phyloP scores from a whole-genome alignment of 2,329 filamentous ascomycete genomes.

The Trichoderma oligosporum region DNA sequence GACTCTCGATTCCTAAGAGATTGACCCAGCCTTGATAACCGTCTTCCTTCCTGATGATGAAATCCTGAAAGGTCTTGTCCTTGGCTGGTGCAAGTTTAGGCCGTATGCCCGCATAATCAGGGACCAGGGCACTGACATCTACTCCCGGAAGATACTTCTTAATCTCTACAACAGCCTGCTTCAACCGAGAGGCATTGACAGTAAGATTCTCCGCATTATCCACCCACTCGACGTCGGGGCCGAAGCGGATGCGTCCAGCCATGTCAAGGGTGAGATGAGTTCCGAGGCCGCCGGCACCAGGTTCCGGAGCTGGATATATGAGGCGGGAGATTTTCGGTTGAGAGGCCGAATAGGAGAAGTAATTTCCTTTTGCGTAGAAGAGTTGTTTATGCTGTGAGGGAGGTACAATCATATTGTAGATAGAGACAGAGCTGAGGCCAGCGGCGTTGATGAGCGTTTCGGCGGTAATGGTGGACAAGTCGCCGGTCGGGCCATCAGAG shows the following conservation, averaged over 20 bases:
- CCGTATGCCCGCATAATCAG: slow-evolving; percentile 89
- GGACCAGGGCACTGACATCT: slow-evolving; percentile 59
- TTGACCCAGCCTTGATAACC: slow-evolving; percentile 83
- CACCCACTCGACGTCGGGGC: slow-evolving; percentile 94
- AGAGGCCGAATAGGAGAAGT: slow-evolving; percentile 76
- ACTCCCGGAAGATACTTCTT: slow-evolving; percentile 72
- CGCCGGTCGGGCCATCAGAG: slow-evolving; percentile 43
- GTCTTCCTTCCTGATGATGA: slow-evolving; percentile 72
- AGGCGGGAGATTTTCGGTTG: slow-evolving; percentile 64
- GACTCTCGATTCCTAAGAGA: slow-evolving; percentile 87
- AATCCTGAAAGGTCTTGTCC: slow-evolving; percentile 76
- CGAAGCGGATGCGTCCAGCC: slow-evolving; percentile 79
- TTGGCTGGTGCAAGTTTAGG: slow-evolving; percentile 69
- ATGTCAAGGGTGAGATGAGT: slow-evolving; percentile 93
- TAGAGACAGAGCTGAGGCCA: slow-evolving; percentile 68
- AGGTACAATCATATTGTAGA: slow-evolving; percentile 80
- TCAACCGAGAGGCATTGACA: slow-evolving; percentile 60
- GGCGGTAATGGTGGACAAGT: slow-evolving; percentile 60
- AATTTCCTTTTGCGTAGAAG: slow-evolving; percentile 90
- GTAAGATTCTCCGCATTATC: slow-evolving; percentile 64
- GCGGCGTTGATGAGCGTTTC: slow-evolving; percentile 82
- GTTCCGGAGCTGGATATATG: slow-evolving; percentile 81
- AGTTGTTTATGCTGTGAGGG: slow-evolving; percentile 52
- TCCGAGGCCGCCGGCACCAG: slow-evolving; percentile 78
- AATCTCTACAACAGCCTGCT: slow-evolving; percentile 70